A percentile compares a stretch with the other conserved stretches of the same genome.
These are phyloP conservation scores for Sarocladium oryzae DNA, from an alignment of 2,329 filamentous ascomycete genomes.

Conservation along the genomic window DNA sequence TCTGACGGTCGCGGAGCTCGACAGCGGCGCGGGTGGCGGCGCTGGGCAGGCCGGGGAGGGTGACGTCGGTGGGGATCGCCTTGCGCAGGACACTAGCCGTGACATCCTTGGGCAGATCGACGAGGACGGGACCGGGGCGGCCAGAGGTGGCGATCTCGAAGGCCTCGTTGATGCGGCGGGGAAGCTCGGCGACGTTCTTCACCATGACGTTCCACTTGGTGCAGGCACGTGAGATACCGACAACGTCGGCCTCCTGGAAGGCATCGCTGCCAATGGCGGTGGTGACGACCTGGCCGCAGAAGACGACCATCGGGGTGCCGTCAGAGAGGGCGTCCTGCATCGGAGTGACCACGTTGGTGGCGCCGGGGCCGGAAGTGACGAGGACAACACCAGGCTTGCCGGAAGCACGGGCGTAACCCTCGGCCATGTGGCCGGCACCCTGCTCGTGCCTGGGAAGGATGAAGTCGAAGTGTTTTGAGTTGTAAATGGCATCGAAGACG, in stretches of 20 bases:
- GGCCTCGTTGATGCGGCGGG: slow-evolving; percentile 90
- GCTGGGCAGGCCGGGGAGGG: slow-evolving; percentile 74
- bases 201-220: slow-evolving; percentile 99
- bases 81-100: slow-evolving; percentile 77
- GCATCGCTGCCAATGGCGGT: slow-evolving; percentile 88
- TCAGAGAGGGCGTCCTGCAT: slow-evolving; percentile 96
- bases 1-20: slow-evolving; percentile 64
- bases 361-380: slow-evolving; percentile 92
- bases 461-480: slow-evolving; percentile 94
- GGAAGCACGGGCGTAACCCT: slow-evolving; percentile 90
- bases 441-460: slow-evolving; percentile 94
- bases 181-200: slow-evolving; percentile 88
- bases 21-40: slow-evolving; percentile 78
- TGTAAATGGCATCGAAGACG: slow-evolving; percentile 98
- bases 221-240: slow-evolving; percentile 90
- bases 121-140: slow-evolving; percentile 86
- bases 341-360: slow-evolving; percentile 92
- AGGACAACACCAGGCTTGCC: slow-evolving; percentile 93
- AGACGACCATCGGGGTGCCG: slow-evolving; percentile 92
- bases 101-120: slow-evolving; percentile 94
- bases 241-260: slow-evolving; percentile 93
- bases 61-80: slow-evolving; percentile 71
- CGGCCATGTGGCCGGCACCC: slow-evolving; percentile 96
- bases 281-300: slow-evolving; percentile 88
- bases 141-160: slow-evolving; percentile 97